Evolutionary conservation across 163 green algal species (phyloP).

Genomic region (Scenedesmus sp.): DNA sequence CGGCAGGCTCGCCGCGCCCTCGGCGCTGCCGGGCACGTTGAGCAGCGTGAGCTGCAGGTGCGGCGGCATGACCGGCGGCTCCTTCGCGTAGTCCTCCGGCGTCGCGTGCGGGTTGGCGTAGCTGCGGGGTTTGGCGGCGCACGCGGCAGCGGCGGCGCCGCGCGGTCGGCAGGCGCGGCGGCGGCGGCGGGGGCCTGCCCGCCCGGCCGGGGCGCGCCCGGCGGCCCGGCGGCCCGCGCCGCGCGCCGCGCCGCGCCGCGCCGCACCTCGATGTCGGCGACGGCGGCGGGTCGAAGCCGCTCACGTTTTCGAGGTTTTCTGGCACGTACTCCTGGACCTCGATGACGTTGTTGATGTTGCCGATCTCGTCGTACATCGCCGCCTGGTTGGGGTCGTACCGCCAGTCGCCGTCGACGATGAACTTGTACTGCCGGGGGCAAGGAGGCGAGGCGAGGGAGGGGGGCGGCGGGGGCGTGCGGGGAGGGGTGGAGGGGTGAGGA

Average conservation of each 20-base stretch:
- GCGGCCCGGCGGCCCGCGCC: too few relatives aligned
- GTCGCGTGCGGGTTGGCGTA: slow-evolving; percentile 76
- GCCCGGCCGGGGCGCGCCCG: too few relatives aligned
- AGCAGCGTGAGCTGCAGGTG: slow-evolving; percentile 97
- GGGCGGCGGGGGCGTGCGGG: too few relatives aligned
- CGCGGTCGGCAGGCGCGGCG: too few relatives aligned
- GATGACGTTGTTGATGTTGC: slow-evolving; percentile 98
- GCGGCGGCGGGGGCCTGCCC: too few relatives aligned
- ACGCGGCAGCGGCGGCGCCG: too few relatives aligned
- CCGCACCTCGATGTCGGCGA: slow-evolving; percentile 80
- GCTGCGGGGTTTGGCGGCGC: slow-evolving; percentile 51
- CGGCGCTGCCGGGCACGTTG: slow-evolving; percentile 88
- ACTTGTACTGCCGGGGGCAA: slow-evolving; percentile 91
- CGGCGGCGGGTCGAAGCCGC: slow-evolving; percentile 90
- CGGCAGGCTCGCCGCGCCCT: slow-evolving; percentile 80
- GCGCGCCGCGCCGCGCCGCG: neutral
- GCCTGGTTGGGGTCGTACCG: slow-evolving; percentile 93
- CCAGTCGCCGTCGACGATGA: slow-evolving; percentile 98
- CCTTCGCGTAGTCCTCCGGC: slow-evolving; percentile 96
- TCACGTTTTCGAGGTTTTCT: slow-evolving; percentile 92
- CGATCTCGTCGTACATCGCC: slow-evolving; percentile 95
- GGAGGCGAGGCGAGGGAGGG: too few relatives aligned
- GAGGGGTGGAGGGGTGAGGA: too few relatives aligned
- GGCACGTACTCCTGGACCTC: slow-evolving; percentile 96
- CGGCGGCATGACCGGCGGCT: slow-evolving; percentile 91